Conservation (phyloP, 1,284 basidiomycete genomes). For the Psilocybe mexicana region DNA sequence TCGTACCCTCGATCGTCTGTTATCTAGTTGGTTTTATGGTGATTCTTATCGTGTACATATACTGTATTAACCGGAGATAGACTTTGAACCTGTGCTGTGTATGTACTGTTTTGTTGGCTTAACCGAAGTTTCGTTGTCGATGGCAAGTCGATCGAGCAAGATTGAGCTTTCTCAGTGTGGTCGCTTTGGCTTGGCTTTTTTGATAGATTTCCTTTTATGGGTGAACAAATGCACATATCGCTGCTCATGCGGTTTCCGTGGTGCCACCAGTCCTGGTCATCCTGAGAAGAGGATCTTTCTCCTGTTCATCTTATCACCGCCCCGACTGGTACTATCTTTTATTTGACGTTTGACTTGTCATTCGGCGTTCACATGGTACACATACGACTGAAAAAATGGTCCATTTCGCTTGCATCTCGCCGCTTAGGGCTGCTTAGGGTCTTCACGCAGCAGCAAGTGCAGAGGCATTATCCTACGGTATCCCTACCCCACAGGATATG, state of each 20-base stretch:
- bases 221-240: no score
- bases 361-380: not conserved
- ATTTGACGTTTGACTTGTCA: not conserved
- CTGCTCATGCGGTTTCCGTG: no score
- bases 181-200: no score
- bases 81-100: no score
- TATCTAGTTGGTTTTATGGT: not conserved
- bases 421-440: not conserved
- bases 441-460: not conserved
- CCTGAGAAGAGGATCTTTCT: not conserved
- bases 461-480: not conserved
- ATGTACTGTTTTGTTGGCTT: no score
- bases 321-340: not conserved
- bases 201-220: no score
- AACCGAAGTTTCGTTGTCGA: not conserved
- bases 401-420: no score
- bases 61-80: not conserved
- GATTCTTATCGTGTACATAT: not conserved
- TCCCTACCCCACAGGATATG: not conserved
- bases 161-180: no score
- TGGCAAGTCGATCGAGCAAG: no score
- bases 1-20: not conserved
- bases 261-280: no score
- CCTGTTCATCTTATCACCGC: not conserved
- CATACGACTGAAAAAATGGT: not conserved